phyloP scores from a whole-genome alignment of 31 red algal species.

The Asparagopsis taxiformis region DNA sequence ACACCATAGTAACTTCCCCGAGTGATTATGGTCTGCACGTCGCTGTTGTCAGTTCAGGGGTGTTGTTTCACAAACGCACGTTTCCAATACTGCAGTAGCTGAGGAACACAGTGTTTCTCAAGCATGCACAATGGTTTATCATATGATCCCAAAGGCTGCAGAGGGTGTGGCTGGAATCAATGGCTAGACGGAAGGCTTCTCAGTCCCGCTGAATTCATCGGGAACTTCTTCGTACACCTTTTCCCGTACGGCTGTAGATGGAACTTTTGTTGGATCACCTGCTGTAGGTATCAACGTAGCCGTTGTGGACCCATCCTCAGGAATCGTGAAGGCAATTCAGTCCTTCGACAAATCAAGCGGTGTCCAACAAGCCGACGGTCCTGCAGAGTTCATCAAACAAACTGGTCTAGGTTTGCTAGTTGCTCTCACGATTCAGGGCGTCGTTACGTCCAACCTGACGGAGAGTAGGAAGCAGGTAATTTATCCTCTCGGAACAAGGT shows the following conservation, averaged over 20 bases:
- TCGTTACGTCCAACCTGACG: not conserved
- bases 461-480: not conserved
- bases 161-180: not conserved
- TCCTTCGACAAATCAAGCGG: not conserved
- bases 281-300: not conserved
- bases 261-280: not conserved
- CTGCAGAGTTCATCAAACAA: not conserved
- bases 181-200: not conserved
- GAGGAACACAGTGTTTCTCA: not conserved
- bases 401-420: not conserved
- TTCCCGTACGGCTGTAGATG: not conserved
- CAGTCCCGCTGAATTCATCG: not conserved
- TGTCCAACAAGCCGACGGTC: not conserved
- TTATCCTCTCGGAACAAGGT: not conserved
- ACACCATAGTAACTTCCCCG: not conserved
- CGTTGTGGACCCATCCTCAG: not conserved
- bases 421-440: not conserved
- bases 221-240: not conserved
- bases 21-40: not conserved
- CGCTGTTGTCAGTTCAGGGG: not conserved
- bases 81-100: not conserved
- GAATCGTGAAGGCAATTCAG: not conserved
- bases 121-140: not conserved
- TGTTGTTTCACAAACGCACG: not conserved
- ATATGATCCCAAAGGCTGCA: not conserved